Evolutionary conservation across 306 rosid species (phyloP).

Genomic region (Argentina anserina): DNA sequence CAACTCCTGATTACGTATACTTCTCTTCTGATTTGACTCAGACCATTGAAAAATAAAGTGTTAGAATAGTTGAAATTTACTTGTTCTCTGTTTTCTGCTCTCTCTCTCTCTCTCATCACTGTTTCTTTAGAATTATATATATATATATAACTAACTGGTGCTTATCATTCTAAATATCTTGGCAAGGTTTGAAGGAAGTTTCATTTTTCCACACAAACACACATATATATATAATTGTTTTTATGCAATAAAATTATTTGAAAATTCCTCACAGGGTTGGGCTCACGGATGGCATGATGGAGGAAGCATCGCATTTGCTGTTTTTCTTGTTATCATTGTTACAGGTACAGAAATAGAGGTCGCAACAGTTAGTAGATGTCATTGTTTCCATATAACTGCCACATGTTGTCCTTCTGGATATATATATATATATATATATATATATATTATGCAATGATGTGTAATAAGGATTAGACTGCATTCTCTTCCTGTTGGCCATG

Average conservation of each 20-base stretch:
- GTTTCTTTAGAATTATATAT: too few relatives aligned
- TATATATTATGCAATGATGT: background rate
- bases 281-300: constrained; percentile 95
- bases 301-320: constrained; percentile 90
- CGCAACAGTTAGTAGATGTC: background rate
- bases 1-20: background rate
- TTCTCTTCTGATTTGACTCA: background rate
- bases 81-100: background rate
- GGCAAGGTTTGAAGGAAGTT: background rate
- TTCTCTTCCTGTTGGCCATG: background rate
- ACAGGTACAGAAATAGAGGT: constrained; percentile 53
- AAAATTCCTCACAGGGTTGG: constrained; percentile 54
- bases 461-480: background rate
- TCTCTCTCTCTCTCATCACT: background rate
- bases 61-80: background rate
- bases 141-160: background rate
- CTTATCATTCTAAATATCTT: constrained; percentile 18
- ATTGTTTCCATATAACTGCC: constrained; percentile 5
- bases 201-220: background rate
- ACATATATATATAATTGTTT: constrained; percentile 4
- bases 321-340: constrained; percentile 76
- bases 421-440: too few relatives aligned
- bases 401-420: background rate
- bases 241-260: constrained; percentile 12
- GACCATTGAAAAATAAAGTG: background rate